phyloP scores from a whole-genome alignment of 768 basidiomycete genomes.

The Suillus lakei region DNA sequence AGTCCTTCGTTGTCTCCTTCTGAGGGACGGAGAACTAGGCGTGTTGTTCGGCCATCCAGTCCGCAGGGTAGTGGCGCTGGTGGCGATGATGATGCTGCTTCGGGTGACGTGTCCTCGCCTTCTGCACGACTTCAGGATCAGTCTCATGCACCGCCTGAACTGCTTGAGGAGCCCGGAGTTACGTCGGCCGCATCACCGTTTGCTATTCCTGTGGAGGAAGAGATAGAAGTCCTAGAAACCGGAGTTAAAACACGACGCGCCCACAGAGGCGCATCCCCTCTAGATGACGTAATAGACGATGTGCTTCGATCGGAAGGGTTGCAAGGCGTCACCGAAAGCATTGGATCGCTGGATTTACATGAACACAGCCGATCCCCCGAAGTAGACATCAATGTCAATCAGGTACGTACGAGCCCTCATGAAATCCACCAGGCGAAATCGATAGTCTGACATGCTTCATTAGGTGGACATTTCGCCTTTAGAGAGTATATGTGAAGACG shows the following conservation, averaged over 20 bases:
- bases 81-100: not conserved
- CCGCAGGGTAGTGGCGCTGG: not conserved
- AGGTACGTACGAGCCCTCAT: not conserved
- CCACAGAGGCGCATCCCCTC: not conserved
- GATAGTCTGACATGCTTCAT: not conserved
- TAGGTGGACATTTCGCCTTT: not conserved
- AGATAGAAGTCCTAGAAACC: not conserved
- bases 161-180: not conserved
- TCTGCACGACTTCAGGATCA: not conserved
- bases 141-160: not conserved
- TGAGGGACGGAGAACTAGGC: constrained; percentile 1
- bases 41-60: not conserved
- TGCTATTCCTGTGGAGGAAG: not conserved
- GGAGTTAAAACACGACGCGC: too few relatives aligned
- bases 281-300: not conserved
- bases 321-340: constrained; percentile 2
- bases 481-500: not conserved
- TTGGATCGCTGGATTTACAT: constrained; percentile 1
- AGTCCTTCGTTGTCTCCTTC: not conserved
- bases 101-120: not conserved
- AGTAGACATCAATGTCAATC: not conserved
- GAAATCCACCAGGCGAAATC: not conserved
- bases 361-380: not conserved
- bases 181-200: not conserved
- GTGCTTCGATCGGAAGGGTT: not conserved